Base-by-base conservation (phyloP, 2,329 filamentous ascomycete species). In the Xylaria digitata region DNA sequence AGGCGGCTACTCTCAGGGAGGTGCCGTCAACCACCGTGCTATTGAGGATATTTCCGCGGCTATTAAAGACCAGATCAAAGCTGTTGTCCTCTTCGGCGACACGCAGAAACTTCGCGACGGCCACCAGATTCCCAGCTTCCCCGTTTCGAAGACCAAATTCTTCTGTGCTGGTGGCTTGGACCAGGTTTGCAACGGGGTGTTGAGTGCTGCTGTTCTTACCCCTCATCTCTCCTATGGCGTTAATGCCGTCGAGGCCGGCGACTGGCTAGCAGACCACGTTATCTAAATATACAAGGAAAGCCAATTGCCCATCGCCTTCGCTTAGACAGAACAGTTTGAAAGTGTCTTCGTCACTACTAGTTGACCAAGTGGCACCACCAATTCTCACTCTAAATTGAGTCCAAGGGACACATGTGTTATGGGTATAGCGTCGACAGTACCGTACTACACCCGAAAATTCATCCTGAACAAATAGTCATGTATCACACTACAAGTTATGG, bases 1-100 rank as follows among this genome's bases (percentile, higher is more conserved):
- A 0, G 77, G 74, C 63, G 78, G 78, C 45, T 68, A 67, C 63
- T 61, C 55, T 17, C 57, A 79, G 71, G 78, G 59, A 26, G 59
- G 37, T 5, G 59, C 59, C 17, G 59, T 61, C 49, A 48, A 21
- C 43, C 61, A 56, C 53, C 54, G 52, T 43, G 45, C 77, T 4
- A 66, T 79, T 26, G 70, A 76, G 58, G 68, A 70, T 9, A 49
- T 78, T 4, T 50, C 68, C 30, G 13, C 45, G 26, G 61, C 50
- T 2, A 45, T 71, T 45, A 61, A 74, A 53, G 57, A 64, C 13
- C 69, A 73, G 66, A 69, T 78, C 61, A 71, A 71, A 56, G 77
- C 69, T 4, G 75, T 75, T 21, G 75, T 73, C 8, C 65, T 77
- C 15, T 78, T 75, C 48, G 77, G 77, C 6, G 72, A 74, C 56